A percentile compares a stretch with the other conserved stretches of the same genome.
Conservation (phyloP, 2,329 filamentous ascomycete genomes). For the Monosporascus sp. region DNA sequence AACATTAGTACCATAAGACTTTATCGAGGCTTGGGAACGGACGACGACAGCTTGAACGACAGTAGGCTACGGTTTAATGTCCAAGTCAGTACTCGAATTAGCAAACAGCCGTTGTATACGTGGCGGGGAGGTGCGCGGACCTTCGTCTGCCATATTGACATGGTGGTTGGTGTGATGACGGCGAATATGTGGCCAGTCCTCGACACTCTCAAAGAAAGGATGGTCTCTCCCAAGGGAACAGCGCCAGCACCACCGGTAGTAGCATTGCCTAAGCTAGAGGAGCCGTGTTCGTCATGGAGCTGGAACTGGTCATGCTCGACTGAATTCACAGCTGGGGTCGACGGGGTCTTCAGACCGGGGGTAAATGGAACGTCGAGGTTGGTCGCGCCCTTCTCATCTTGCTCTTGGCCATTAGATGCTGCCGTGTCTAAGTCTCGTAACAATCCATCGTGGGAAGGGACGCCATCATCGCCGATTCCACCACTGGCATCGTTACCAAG, state of each 20-base stretch:
- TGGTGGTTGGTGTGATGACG: slow-evolving; percentile 75
- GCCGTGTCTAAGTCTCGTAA: slow-evolving; percentile 17
- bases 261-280: slow-evolving; percentile 11
- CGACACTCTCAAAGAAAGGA: slow-evolving; percentile 71
- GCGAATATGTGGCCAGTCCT: slow-evolving; percentile 79
- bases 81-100: slow-evolving; percentile 19
- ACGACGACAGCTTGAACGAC: slow-evolving; percentile 81
- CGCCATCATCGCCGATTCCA: slow-evolving; percentile 15
- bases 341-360: slow-evolving; percentile 45
- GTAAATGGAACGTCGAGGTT: slow-evolving; percentile 30
- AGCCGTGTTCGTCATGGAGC: slow-evolving; percentile 10
- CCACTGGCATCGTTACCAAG: slow-evolving; percentile 29
- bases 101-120: slow-evolving; percentile 8
- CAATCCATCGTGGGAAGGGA: slow-evolving; percentile 29
- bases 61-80: slow-evolving; percentile 59
- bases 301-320: slow-evolving; percentile 48
- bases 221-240: slow-evolving; percentile 49
- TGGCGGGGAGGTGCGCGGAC: slow-evolving; percentile 39
- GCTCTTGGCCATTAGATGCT: slow-evolving; percentile 16
- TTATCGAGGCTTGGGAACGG: slow-evolving; percentile 73
- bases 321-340: slow-evolving; percentile 53
- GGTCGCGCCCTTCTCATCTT: slow-evolving; percentile 22
- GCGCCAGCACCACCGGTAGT: slow-evolving; percentile 28
- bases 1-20: slow-evolving; percentile 79
- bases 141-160: slow-evolving; percentile 97